Evolutionary conservation across 768 basidiomycete genomes (phyloP), one percentile per base, ranked within the genome.

Genomic region (Asterophora lycoperdoides): DNA sequence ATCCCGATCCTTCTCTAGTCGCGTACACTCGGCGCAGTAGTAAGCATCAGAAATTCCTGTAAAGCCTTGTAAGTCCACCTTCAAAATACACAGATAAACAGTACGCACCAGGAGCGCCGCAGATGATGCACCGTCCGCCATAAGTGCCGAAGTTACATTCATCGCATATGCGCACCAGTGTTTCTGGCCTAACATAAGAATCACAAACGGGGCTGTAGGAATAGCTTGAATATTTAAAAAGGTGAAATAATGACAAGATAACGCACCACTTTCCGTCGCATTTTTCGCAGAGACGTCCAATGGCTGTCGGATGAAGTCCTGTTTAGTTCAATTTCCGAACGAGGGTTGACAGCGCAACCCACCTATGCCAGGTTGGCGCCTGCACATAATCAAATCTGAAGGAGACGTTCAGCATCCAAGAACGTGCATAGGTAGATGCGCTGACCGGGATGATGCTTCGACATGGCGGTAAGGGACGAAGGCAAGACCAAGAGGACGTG

Each of bases 91-190:
- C 41, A 13, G 26, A 4, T 38, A 29, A 43, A 23, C 13, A 8
- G 40, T 32, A 50, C 78, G 54, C 58, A 96, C 94, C 95, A 59
- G 91, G 93, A 37, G 93, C 84, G 41, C 93, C 92, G 58, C 96
- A 99, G 53, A 98, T 96, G 69, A 97, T 98, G 65, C 96, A 99
- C 55, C 93, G 79, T 42, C 95, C 95, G 18, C 96, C 93, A 64
- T 96, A 96, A 38, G 93, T 95, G 57, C 93, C 91, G 71, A 98
- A 99, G 68, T 98, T 98, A 70, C 96, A 99, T 73, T 99, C 96
- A 65, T 99, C 96, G 68, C 96, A 99, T 57, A 97, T 97, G 54
- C 95, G 83, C 50, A 98, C 96, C 56, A 98, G 79, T 18, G 95
- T 98, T 71, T 95, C 94, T 60, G 96, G 96, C 59, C 96, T 83